Conservation (phyloP, 169 alveolate species). For the Cryptosporidium tyzzeri region DNA sequence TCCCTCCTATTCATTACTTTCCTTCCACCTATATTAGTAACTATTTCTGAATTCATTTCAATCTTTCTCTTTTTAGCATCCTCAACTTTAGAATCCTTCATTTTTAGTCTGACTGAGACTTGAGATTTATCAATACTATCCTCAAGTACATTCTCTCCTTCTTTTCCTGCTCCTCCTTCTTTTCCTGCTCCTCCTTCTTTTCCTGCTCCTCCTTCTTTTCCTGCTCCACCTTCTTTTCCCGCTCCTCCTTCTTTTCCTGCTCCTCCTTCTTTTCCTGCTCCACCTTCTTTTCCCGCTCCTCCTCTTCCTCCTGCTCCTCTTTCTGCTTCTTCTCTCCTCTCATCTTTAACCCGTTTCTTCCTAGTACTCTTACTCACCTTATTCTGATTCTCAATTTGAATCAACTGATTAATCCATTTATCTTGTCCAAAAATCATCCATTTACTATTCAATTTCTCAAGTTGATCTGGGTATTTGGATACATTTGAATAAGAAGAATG, state of each 20-base stretch:
- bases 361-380: not conserved
- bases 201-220: not conserved
- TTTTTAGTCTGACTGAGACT: too few species aligned
- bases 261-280: too few species aligned
- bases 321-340: not conserved
- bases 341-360: not conserved
- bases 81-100: too few species aligned
- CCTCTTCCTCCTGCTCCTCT: too few species aligned
- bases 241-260: not conserved
- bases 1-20: not conserved
- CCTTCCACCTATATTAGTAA: not conserved
- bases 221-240: too few species aligned
- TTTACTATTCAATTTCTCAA: conserved; percentile 10
- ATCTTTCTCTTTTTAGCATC: not conserved
- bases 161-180: too few species aligned
- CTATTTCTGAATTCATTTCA: not conserved
- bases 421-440: conserved; percentile 21
- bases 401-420: conserved; percentile 10
- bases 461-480: not conserved
- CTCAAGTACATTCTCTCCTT: too few species aligned
- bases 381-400: not conserved
- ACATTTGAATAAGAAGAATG: conserved; percentile 3
- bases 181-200: too few species aligned
- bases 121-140: too few species aligned
- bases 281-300: too few species aligned